Percentiles rank a stretch among this genome's conserved stretches.
phyloP scores from a whole-genome alignment of 228 moss, liverwort and hornwort genomes.

The Sphagnum magellanicum region DNA sequence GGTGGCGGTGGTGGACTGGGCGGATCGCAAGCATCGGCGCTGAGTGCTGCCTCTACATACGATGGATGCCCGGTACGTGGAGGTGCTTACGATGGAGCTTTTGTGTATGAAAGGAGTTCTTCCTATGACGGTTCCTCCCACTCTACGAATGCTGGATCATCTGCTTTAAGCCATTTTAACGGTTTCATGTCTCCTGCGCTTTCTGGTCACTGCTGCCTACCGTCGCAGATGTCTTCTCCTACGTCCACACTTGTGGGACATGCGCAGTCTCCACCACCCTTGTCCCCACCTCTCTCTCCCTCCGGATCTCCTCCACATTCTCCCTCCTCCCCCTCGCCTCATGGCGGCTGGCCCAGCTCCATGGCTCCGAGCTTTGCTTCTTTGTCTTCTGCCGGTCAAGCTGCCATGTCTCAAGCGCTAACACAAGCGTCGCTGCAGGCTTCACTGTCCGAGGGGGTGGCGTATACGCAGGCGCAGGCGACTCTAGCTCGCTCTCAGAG shows the following conservation, averaged over 20 bases:
- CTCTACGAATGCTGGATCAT: constrained; percentile 20
- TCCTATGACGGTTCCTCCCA: constrained; percentile 37
- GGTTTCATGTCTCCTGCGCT: constrained; percentile 37
- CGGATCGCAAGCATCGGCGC: constrained; percentile 14
- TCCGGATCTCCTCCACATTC: constrained; percentile 82
- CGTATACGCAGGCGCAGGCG: constrained; percentile 16
- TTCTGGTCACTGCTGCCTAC: constrained; percentile 51
- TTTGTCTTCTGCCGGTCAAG: constrained; percentile 33
- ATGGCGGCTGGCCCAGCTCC: constrained; percentile 40
- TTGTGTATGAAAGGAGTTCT: constrained; percentile 40
- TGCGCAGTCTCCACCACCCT: constrained; percentile 72
- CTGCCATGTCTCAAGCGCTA: constrained; percentile 32
- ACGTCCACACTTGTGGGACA: constrained; percentile 94
- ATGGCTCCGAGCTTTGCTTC: constrained; percentile 17
- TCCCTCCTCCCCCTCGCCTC: constrained; percentile 46
- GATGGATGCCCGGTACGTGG: constrained; percentile 70
- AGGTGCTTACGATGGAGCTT: constrained; percentile 69
- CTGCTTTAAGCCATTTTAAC: constrained; percentile 38
- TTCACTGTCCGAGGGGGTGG: constrained; percentile 31
- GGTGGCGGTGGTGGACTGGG: constrained; percentile 8
- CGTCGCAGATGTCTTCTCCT: constrained; percentile 85
- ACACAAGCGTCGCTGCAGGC: constrained; percentile 45
- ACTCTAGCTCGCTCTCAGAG: constrained; percentile 27
- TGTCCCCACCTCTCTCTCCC: constrained; percentile 81
- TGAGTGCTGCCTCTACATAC: constrained; percentile 41